Evolutionary conservation across 2,329 filamentous ascomycete genomes (phyloP).

Genomic region (Cercospora citrullina): DNA sequence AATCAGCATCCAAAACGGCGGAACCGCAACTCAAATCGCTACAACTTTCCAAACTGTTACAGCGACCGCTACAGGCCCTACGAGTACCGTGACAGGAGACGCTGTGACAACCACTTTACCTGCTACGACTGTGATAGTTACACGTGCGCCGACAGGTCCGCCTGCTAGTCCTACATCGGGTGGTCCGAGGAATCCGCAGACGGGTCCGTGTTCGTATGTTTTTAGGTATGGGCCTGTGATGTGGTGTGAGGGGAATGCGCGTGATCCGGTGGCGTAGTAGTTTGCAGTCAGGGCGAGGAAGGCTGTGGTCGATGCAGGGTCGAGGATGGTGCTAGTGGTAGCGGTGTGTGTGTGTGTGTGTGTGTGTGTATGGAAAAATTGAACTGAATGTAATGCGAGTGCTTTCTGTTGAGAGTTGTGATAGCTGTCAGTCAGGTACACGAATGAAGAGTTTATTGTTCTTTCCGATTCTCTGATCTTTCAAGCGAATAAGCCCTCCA

Average conservation of each 20-base stretch:
- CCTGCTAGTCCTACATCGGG: not conserved
- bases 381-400: not conserved
- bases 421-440: not conserved
- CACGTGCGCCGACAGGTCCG: not conserved
- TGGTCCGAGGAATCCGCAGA: not conserved
- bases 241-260: conserved; percentile 6
- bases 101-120: conserved; percentile 4
- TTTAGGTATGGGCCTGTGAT: conserved; percentile 1
- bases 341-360: not conserved
- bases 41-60: conserved; percentile 1
- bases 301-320: too few species aligned
- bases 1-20: conserved; percentile 5
- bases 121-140: not conserved
- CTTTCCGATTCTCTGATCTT: not conserved
- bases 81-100: not conserved
- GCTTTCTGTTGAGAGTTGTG: not conserved
- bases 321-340: not conserved
- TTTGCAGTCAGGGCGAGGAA: not conserved
- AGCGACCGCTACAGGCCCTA: not conserved
- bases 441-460: not conserved
- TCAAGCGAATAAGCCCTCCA: conserved; percentile 32
- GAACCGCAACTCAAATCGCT: not conserved
- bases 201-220: conserved; percentile 1
- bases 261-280: not conserved
- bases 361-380: not conserved